Evolutionary conservation across 495 filamentous ascomycete genomes (phyloP).

Genomic region (Aspergillus wentii): DNA sequence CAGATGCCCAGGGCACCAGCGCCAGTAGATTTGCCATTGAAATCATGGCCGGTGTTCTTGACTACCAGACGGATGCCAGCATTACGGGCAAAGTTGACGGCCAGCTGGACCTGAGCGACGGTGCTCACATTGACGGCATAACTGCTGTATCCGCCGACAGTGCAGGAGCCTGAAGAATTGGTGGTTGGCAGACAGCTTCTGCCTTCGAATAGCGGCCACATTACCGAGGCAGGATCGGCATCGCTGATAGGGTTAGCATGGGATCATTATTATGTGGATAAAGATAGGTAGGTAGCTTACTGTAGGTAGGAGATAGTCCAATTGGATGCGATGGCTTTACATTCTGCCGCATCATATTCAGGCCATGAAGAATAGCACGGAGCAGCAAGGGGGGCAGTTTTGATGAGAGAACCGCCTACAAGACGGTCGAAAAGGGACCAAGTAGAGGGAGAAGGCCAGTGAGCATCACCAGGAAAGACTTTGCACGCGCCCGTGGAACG

Average conservation of each 20-base stretch:
- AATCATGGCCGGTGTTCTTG: conserved; percentile 72
- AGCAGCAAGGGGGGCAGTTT: conserved; percentile 50
- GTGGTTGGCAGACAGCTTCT: conserved; percentile 29
- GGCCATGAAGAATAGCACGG: conserved; percentile 48
- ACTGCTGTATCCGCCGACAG: conserved; percentile 50
- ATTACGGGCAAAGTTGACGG: conserved; percentile 59
- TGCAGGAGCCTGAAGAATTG: conserved; percentile 38
- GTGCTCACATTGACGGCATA: conserved; percentile 57
- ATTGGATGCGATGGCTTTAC: conserved; percentile 18
- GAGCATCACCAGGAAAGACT: conserved; percentile 41
- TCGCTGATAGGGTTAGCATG: conserved; percentile 13
- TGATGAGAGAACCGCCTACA: conserved; percentile 48
- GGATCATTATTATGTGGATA: neutral
- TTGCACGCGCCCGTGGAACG: conserved; percentile 44
- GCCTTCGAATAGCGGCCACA: conserved; percentile 41
- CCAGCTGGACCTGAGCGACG: conserved; percentile 50
- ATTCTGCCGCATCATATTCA: conserved; percentile 39
- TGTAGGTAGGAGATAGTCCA: conserved; percentile 29
- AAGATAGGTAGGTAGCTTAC: conserved; percentile 9
- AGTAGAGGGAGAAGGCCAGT: conserved; percentile 36
- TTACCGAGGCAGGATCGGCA: conserved; percentile 33
- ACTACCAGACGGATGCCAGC: conserved; percentile 53
- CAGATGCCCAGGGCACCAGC: conserved; percentile 52
- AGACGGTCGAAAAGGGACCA: conserved; percentile 43
- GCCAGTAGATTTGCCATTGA: conserved; percentile 54